phyloP scores from a whole-genome alignment of 1,284 basidiomycete species.

The Caloboletus inedulis region DNA sequence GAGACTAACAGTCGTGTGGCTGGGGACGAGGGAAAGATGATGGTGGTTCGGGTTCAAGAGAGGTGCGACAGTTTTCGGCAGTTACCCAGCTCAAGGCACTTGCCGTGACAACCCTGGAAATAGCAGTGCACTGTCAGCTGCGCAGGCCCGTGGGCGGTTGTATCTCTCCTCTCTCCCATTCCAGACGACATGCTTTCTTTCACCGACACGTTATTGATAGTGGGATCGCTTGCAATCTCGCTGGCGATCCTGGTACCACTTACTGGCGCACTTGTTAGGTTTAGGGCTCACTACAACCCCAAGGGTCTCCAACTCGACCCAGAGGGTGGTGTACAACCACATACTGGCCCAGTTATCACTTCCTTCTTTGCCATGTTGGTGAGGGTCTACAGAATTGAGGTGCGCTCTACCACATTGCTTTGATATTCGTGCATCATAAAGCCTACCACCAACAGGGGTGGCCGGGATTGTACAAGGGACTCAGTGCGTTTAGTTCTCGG shows the following conservation, averaged over 20 bases:
- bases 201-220: conserved; percentile 42
- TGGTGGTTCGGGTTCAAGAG: conserved; percentile 41
- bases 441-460: conserved; percentile 49
- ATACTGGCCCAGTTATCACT: conserved; percentile 68
- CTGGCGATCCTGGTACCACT: conserved; percentile 61
- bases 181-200: conserved; percentile 39
- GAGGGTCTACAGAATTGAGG: conserved; percentile 77
- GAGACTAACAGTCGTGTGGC: neutral
- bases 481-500: conserved; percentile 51
- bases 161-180: neutral
- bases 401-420: conserved; percentile 27
- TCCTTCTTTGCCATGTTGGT: conserved; percentile 65
- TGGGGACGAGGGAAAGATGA: conserved; percentile 23
- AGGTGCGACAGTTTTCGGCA: conserved; percentile 24
- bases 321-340: conserved; percentile 70
- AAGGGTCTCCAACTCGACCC: conserved; percentile 80
- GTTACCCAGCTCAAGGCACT: conserved; percentile 26
- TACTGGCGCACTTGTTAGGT: conserved; percentile 65
- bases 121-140: conserved; percentile 5
- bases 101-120: conserved; percentile 24
- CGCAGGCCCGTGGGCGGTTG: neutral
- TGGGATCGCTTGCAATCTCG: conserved; percentile 48
- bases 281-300: conserved; percentile 78
- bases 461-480: conserved; percentile 80
- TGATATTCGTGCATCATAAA: neutral